Conservation (phyloP, 305 asterid species). For the Salvia sclarea region DNA sequence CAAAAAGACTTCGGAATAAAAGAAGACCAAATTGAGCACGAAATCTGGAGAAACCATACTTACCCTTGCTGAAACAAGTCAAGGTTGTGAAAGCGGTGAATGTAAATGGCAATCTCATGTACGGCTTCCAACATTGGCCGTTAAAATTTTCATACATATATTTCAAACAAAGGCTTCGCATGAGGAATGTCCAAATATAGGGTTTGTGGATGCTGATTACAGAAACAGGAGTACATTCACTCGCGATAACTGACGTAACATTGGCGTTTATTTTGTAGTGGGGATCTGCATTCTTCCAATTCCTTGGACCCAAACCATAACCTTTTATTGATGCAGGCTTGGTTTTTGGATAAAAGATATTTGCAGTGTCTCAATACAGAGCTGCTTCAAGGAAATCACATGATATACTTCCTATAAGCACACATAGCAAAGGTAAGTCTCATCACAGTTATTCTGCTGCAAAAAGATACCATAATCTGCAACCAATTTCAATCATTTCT, state of each 20-base stretch:
- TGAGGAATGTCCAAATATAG: constrained; percentile 46
- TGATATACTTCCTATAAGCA: constrained; percentile 1
- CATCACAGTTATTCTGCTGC: neutral
- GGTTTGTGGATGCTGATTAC: constrained; percentile 41
- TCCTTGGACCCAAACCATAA: constrained; percentile 41
- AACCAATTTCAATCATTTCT: neutral
- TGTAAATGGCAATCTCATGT: constrained; percentile 79
- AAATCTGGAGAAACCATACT: constrained; percentile 16
- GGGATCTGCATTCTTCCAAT: constrained; percentile 39
- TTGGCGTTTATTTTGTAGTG: constrained; percentile 44
- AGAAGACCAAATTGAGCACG: constrained; percentile 18
- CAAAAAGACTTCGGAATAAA: constrained; percentile 22
- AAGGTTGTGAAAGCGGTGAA: constrained; percentile 84
- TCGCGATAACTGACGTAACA: constrained; percentile 53
- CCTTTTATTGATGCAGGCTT: constrained; percentile 26
- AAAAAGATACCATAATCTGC: neutral
- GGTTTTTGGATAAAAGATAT: constrained; percentile 31
- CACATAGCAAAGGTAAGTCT: neutral
- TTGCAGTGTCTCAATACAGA: constrained; percentile 22
- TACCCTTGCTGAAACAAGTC: constrained; percentile 92
- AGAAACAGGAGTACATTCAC: constrained; percentile 54
- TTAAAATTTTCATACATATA: constrained; percentile 28
- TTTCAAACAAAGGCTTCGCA: constrained; percentile 46
- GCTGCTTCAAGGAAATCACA: constrained; percentile 14
- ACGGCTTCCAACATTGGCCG: constrained; percentile 70